Base-by-base conservation (phyloP, 257 asterid genomes). In the Plantago major region DNA sequence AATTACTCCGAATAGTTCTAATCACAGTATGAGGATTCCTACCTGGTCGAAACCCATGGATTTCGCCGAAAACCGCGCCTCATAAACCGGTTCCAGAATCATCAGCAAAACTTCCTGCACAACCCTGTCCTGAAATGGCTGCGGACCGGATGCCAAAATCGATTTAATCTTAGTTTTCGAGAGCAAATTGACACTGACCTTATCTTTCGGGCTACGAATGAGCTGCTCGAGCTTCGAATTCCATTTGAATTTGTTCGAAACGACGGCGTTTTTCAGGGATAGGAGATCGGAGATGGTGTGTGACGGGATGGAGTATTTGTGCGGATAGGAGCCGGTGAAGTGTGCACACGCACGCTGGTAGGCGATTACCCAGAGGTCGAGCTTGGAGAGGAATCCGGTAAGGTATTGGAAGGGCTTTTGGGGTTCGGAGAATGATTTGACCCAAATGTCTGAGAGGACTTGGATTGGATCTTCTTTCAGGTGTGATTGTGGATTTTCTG, bases 21-120 rank as follows among this genome's bases (percentile, higher is more conserved):
- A 92, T 80, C 7, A 86, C 97, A 13, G 95, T 81, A 64, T 89
- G 97, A 28, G 97, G 91, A 60, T 77, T 85, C 83, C 99, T 86
- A 43, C 97, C 95, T 6, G 99, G 97, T 3, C 99, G 84, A 67
- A 89, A 92, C 11, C 82, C 97, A 28, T 92, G 96, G 99, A 87
- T 47, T 82, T 92, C 0, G 81, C 55, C 5, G 97, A 92, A 68
- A 92, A 89, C 8, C 76, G 72, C 3, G 96, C 81, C 82, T 91
- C 95, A 10, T 80, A 88, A 73, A 91, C 60, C 28, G 96, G 98
- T 49, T 91, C 98, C 22, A 85, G 71, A 53, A 88, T 65, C 98
- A 88, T 88, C 62, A 88, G 42, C 55, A 91, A 64, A 53, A 84
- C 87, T 73, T 92, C 95, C 73, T 92, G 97, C 49, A 92, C 96